phyloP scores from a whole-genome alignment of 2,329 filamentous ascomycete species.

The Chrysosporium keratinophilum region DNA sequence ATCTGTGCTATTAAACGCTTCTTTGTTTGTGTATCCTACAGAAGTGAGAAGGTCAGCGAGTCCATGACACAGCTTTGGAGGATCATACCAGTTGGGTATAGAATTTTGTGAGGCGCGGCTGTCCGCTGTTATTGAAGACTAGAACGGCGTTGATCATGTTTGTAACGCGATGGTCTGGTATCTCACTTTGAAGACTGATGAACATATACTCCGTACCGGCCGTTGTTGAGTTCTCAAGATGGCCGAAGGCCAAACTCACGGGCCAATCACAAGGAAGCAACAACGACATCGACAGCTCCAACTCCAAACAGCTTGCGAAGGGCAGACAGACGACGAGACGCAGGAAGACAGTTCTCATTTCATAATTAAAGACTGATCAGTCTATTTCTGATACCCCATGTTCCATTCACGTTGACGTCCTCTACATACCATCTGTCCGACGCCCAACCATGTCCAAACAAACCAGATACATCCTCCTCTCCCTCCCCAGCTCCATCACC shows the following conservation, averaged over 20 bases:
- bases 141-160: slow-evolving; percentile 95
- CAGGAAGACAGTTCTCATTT: not conserved
- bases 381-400: not conserved
- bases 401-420: not conserved
- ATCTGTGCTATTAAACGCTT: slow-evolving; percentile 96
- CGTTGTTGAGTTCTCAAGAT: no score
- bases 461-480: slow-evolving; percentile 72
- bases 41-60: slow-evolving; percentile 4
- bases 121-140: slow-evolving; percentile 96
- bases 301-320: not conserved
- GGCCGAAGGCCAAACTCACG: not conserved
- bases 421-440: not conserved
- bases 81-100: slow-evolving; percentile 79
- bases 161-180: not conserved
- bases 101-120: slow-evolving; percentile 94
- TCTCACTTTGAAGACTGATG: no score
- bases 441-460: slow-evolving; percentile 32
- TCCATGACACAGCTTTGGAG: not conserved
- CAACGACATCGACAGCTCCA: not conserved
- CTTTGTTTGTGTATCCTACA: slow-evolving; percentile 88
- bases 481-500: slow-evolving; percentile 77
- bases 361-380: no score
- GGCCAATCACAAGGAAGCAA: not conserved
- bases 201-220: no score
- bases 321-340: not conserved